These are phyloP conservation scores for Cornus kousa DNA, from an alignment of 148 eudicot genomes.

Conservation along the genomic window DNA sequence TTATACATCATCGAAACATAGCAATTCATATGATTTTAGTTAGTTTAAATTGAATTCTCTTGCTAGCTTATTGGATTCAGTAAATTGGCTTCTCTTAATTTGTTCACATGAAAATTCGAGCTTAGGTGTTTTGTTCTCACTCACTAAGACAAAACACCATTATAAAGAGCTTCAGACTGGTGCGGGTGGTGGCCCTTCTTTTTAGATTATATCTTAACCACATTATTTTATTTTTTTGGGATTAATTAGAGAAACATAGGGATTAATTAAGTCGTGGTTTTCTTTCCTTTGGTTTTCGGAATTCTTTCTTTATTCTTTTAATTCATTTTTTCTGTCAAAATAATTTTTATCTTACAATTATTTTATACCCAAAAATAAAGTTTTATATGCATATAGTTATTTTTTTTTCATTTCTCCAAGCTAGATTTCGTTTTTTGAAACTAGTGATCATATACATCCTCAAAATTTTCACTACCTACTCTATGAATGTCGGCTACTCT, in stretches of 20 bases:
- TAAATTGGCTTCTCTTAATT: background rate
- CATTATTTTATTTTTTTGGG: constrained; percentile 13
- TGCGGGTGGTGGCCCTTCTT: constrained; percentile 16
- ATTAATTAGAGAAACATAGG: constrained; percentile 25
- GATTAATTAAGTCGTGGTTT: constrained; percentile 21
- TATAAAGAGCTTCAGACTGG: background rate
- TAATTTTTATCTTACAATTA: too few relatives aligned
- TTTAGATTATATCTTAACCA: constrained; percentile 18
- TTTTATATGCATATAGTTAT: too few relatives aligned
- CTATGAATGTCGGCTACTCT: too few relatives aligned
- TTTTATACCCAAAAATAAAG: too few relatives aligned
- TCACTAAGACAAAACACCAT: background rate
- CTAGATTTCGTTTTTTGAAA: too few relatives aligned
- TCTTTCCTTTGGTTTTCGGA: background rate
- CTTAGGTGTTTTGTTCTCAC: background rate
- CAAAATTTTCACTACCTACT: too few relatives aligned
- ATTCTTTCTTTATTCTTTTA: too few relatives aligned
- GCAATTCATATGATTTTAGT: too few relatives aligned
- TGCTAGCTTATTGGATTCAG: background rate
- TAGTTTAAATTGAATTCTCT: background rate
- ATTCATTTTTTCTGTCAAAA: too few relatives aligned
- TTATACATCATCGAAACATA: background rate
- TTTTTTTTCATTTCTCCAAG: too few relatives aligned
- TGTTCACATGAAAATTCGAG: constrained; percentile 17
- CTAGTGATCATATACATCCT: too few relatives aligned